A percentile compares a stretch with the other conserved stretches of the same genome.
Evolutionary conservation across 225 moss, liverwort and hornwort genomes (phyloP).

Genomic region (Straminergon stramineum): DNA sequence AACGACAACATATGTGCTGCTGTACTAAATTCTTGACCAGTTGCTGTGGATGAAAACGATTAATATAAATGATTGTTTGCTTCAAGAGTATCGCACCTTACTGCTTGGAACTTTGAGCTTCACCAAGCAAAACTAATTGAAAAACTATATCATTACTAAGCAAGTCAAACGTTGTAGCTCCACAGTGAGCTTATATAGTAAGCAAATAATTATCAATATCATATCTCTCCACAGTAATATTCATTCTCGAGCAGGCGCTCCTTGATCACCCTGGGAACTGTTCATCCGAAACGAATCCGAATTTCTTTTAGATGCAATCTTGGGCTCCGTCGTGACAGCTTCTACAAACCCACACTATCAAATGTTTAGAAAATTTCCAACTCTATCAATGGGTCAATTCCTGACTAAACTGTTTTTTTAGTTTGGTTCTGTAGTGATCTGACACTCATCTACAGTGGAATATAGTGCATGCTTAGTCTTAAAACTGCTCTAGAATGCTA

Average conservation of each 20-base stretch:
- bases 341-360: not conserved
- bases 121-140: not conserved
- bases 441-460: not conserved
- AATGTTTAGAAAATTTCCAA: not conserved
- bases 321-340: not conserved
- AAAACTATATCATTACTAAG: not conserved
- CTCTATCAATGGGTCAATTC: not conserved
- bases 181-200: not conserved
- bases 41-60: not conserved
- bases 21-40: not conserved
- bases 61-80: not conserved
- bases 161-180: not conserved
- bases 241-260: not conserved
- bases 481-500: not conserved
- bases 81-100: not conserved
- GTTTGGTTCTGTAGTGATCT: not conserved
- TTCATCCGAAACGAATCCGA: not conserved
- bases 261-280: not conserved
- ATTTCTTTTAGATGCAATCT: not conserved
- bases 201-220: not conserved
- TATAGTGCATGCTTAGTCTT: not conserved
- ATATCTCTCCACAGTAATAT: not conserved
- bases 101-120: not conserved
- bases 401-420: not conserved
- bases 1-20: not conserved